Conservation (phyloP, 2,329 filamentous ascomycete species). For the Colletotrichum liaoningense region DNA sequence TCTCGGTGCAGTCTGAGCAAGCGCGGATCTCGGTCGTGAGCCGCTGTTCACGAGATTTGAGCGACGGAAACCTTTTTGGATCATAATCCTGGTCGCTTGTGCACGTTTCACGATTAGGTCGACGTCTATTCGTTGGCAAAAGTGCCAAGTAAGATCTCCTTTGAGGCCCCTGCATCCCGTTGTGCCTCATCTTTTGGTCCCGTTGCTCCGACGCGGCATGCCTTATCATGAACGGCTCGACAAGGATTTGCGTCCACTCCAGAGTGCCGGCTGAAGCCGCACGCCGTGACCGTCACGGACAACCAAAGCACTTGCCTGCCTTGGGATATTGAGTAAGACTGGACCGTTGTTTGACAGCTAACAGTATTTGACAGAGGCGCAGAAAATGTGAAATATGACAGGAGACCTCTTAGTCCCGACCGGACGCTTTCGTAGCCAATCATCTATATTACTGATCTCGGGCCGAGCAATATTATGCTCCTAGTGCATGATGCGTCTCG, state of each 20-base stretch:
- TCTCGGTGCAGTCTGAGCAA: not conserved
- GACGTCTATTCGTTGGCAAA: not conserved
- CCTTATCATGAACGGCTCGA: not conserved
- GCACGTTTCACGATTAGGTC: not conserved
- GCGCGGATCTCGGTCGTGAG: not conserved
- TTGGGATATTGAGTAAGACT: not conserved
- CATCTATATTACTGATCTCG: not conserved
- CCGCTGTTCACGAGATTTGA: not conserved
- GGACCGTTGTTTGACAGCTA: not conserved
- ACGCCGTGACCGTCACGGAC: not conserved
- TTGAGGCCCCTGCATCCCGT: not conserved
- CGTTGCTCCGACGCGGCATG: not conserved
- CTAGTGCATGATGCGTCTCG: not conserved
- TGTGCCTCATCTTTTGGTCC: not conserved
- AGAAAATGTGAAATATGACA: not conserved
- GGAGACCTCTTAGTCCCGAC: not conserved
- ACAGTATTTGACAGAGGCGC: not conserved
- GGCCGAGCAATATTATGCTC: not conserved
- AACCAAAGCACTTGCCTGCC: not conserved
- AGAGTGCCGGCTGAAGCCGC: not conserved
- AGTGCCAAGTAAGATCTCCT: not conserved
- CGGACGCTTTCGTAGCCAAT: not conserved
- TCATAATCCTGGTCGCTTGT: not conserved
- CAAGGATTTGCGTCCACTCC: not conserved
- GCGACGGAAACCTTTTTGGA: not conserved